Evolutionary conservation across 345 rosid species (phyloP).

Genomic region (Limnanthes douglasii): DNA sequence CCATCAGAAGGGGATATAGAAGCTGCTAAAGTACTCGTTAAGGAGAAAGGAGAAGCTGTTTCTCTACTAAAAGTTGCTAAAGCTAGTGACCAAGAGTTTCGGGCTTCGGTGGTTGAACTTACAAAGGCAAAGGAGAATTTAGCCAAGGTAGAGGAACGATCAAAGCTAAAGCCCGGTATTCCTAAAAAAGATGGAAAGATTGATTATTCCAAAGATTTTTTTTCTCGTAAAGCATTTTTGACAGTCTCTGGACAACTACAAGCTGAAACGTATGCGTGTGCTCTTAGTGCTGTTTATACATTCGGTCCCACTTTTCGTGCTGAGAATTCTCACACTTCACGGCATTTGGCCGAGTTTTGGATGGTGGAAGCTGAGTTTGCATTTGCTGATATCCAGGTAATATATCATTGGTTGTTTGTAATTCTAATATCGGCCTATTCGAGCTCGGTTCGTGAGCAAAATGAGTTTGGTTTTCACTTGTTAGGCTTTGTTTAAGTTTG

Average conservation of each 20-base stretch:
- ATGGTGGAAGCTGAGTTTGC: slow-evolving; percentile 98
- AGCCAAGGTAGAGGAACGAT: slow-evolving; percentile 44
- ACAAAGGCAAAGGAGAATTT: slow-evolving; percentile 40
- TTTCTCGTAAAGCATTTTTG: slow-evolving; percentile 86
- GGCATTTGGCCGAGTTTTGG: slow-evolving; percentile 99
- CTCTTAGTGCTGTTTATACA: slow-evolving; percentile 68
- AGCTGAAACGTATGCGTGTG: slow-evolving; percentile 83
- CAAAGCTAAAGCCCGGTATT: slow-evolving; percentile 62
- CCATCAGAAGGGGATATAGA: slow-evolving; percentile 69
- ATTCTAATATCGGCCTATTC: no score
- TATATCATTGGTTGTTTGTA: not conserved
- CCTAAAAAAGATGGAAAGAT: slow-evolving; percentile 63
- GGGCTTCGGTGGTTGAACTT: slow-evolving; percentile 35
- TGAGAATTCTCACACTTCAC: slow-evolving; percentile 84
- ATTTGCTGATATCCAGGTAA: slow-evolving; percentile 76
- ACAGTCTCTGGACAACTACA: slow-evolving; percentile 93
- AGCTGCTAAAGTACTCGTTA: slow-evolving; percentile 40
- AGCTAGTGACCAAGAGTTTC: slow-evolving; percentile 43
- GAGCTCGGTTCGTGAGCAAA: not conserved
- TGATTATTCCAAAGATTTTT: slow-evolving; percentile 65
- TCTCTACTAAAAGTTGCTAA: slow-evolving; percentile 41
- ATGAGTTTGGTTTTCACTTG: not conserved
- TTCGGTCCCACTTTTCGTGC: slow-evolving; percentile 98
- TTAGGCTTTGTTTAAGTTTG: not conserved
- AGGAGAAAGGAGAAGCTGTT: slow-evolving; percentile 55